These are phyloP conservation scores for Saturnispora kantuleensis DNA, from an alignment of 805 yeast genomes.

Conservation along the genomic window DNA sequence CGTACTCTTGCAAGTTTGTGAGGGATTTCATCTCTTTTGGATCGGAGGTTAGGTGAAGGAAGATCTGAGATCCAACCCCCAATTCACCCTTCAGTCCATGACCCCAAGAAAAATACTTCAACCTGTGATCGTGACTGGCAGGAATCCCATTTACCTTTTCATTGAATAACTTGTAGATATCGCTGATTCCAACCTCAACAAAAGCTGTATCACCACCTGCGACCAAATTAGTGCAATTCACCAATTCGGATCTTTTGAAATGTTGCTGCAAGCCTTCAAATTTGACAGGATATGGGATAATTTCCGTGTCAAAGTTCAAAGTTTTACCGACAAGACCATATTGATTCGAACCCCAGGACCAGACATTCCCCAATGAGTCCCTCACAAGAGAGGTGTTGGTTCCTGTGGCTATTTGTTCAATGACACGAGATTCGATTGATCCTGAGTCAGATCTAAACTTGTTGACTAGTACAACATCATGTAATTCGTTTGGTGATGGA, in stretches of 20 bases:
- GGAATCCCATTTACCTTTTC: slow-evolving; percentile 17
- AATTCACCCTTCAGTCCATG: slow-evolving; percentile 79
- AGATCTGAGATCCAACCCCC: slow-evolving; percentile 55
- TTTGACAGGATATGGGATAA: slow-evolving; percentile 59
- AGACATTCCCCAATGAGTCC: slow-evolving; percentile 60
- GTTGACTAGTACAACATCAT: slow-evolving; percentile 51
- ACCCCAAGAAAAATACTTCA: slow-evolving; percentile 55
- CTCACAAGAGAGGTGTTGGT: slow-evolving; percentile 59
- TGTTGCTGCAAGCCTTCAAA: slow-evolving; percentile 32
- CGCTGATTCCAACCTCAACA: slow-evolving; percentile 32
- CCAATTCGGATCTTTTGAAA: slow-evolving; percentile 33
- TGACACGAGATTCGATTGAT: slow-evolving; percentile 30
- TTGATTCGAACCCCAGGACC: slow-evolving; percentile 78
- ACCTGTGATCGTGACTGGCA: slow-evolving; percentile 13
- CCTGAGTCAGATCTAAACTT: slow-evolving; percentile 26
- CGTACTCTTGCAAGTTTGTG: slow-evolving; percentile 40
- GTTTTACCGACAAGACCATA: slow-evolving; percentile 79
- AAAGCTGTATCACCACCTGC: slow-evolving; percentile 65
- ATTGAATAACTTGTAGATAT: slow-evolving; percentile 29
- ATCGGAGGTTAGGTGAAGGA: slow-evolving; percentile 57
- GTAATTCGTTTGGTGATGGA: slow-evolving; percentile 38
- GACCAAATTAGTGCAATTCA: slow-evolving; percentile 42
- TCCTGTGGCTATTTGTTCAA: slow-evolving; percentile 63
- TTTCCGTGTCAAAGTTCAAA: slow-evolving; percentile 55
- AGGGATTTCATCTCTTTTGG: slow-evolving; percentile 53